These are phyloP conservation scores for Lachnellula cervina DNA, from an alignment of 2,329 filamentous ascomycete genomes.

Conservation along the genomic window DNA sequence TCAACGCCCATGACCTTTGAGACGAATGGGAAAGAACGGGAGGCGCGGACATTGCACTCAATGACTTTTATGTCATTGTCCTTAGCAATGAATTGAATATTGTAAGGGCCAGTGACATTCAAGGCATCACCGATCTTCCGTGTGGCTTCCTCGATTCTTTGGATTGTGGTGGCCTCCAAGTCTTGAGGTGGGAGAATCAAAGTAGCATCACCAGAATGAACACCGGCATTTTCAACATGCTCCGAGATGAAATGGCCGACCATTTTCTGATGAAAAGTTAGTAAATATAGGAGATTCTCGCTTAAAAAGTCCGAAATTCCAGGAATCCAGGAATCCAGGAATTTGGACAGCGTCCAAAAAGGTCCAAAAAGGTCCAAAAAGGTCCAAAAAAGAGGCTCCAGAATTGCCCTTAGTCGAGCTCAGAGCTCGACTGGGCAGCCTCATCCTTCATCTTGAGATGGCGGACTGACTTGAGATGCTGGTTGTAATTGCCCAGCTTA, in stretches of 20 bases:
- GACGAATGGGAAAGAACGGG: slow-evolving; percentile 94
- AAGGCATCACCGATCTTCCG: slow-evolving; percentile 90
- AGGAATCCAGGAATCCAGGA: too few relatives aligned
- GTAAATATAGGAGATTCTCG: too few relatives aligned
- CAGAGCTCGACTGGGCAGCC: too few relatives aligned
- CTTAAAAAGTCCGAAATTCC: too few relatives aligned
- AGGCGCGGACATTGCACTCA: slow-evolving; percentile 96
- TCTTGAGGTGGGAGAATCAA: slow-evolving; percentile 93
- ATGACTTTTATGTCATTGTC: slow-evolving; percentile 99
- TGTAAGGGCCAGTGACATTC: slow-evolving; percentile 94
- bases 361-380: too few relatives aligned
- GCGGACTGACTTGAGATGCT: too few relatives aligned
- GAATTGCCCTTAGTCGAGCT: too few relatives aligned
- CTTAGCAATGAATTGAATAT: slow-evolving; percentile 99
- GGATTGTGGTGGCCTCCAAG: slow-evolving; percentile 80
- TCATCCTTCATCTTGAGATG: too few relatives aligned
- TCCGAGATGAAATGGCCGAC: slow-evolving; percentile 97
- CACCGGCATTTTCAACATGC: slow-evolving; percentile 97
- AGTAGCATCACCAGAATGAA: slow-evolving; percentile 96
- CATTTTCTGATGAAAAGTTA: slow-evolving; percentile 46
- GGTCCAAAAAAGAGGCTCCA: too few relatives aligned
- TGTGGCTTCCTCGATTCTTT: slow-evolving; percentile 89
- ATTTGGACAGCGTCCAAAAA: too few relatives aligned
- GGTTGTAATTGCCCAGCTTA: too few relatives aligned
- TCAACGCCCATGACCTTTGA: slow-evolving; percentile 98